A percentile compares a stretch with the other conserved stretches of the same genome.
These are phyloP conservation scores for Aethionema arabicum DNA, from an alignment of 345 rosid genomes.

Conservation along the genomic window DNA sequence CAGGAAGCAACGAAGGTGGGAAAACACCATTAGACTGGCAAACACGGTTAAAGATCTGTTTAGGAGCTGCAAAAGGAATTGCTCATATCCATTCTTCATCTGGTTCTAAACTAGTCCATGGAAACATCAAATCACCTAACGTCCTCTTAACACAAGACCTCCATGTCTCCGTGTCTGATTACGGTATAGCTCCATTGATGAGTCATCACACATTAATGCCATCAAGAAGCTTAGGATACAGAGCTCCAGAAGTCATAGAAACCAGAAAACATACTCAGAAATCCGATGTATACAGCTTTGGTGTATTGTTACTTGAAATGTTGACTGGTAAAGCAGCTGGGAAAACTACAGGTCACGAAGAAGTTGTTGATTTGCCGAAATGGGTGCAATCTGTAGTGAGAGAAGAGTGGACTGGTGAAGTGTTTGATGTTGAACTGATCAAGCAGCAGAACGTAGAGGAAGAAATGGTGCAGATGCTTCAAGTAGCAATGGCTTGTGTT, in stretches of 20 bases:
- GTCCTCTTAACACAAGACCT: slow-evolving; percentile 62
- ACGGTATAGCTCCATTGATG: slow-evolving; percentile 62
- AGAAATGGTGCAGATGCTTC: slow-evolving; percentile 94
- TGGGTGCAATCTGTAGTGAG: slow-evolving; percentile 92
- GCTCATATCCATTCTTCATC: slow-evolving; percentile 66
- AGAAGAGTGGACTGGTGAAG: slow-evolving; percentile 96
- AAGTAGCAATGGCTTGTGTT: slow-evolving; percentile 87
- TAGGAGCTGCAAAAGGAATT: slow-evolving; percentile 73
- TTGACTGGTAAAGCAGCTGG: slow-evolving; percentile 71
- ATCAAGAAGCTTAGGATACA: slow-evolving; percentile 67
- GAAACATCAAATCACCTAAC: slow-evolving; percentile 80
- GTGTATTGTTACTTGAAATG: slow-evolving; percentile 81
- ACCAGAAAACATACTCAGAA: slow-evolving; percentile 57
- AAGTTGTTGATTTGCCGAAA: slow-evolving; percentile 69
- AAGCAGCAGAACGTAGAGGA: slow-evolving; percentile 65
- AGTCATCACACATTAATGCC: slow-evolving; percentile 51
- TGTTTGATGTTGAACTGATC: slow-evolving; percentile 76
- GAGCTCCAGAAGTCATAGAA: slow-evolving; percentile 73
- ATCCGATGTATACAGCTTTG: slow-evolving; percentile 80
- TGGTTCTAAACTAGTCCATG: slow-evolving; percentile 63
- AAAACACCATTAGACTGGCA: slow-evolving; percentile 66
- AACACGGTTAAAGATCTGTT: slow-evolving; percentile 62
- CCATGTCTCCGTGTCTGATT: slow-evolving; percentile 64
- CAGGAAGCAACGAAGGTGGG: slow-evolving; percentile 57
- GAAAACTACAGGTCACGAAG: slow-evolving; percentile 57